A percentile compares a stretch with the other conserved stretches of the same genome.
Conservation (phyloP, 495 filamentous ascomycete genomes). For the Talaromyces adpressus region DNA sequence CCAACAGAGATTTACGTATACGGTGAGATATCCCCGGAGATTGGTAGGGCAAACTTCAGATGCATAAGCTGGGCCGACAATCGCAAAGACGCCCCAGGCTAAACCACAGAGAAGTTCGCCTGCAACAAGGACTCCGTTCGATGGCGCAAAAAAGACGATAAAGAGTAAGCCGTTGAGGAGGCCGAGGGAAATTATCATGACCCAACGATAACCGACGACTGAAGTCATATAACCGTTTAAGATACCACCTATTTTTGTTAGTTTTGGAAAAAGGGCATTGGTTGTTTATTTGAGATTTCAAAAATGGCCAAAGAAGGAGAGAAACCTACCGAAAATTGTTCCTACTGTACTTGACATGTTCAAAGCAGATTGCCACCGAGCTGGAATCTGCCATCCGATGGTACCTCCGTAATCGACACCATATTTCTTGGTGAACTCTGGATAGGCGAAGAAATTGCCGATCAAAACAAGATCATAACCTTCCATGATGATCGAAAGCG, state of each 20-base stretch:
- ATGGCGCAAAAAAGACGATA: constrained; percentile 45
- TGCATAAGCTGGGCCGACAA: constrained; percentile 54
- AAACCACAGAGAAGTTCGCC: constrained; percentile 40
- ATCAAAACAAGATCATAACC: constrained; percentile 44
- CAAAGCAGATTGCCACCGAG: constrained; percentile 29
- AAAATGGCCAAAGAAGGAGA: neutral
- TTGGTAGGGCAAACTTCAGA: constrained; percentile 37
- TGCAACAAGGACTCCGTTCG: constrained; percentile 31
- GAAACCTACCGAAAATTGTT: constrained; percentile 22
- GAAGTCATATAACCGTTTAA: constrained; percentile 40
- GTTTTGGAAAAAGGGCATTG: neutral
- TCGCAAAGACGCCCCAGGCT: constrained; percentile 46
- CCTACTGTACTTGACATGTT: constrained; percentile 29
- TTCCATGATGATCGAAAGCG: constrained; percentile 43
- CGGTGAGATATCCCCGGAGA: constrained; percentile 29
- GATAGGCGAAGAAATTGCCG: constrained; percentile 32
- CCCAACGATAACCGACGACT: constrained; percentile 36
- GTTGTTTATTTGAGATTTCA: neutral
- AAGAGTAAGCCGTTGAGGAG: constrained; percentile 44
- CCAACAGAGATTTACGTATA: constrained; percentile 30
- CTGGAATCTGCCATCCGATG: constrained; percentile 22
- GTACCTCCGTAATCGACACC: constrained; percentile 19
- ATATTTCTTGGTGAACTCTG: constrained; percentile 29
- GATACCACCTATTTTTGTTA: constrained; percentile 18
- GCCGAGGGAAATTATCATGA: constrained; percentile 34